Evolutionary conservation across 345 rosid species (phyloP), one percentile per base, ranked within the genome.

Genomic region (Firmiana major): DNA sequence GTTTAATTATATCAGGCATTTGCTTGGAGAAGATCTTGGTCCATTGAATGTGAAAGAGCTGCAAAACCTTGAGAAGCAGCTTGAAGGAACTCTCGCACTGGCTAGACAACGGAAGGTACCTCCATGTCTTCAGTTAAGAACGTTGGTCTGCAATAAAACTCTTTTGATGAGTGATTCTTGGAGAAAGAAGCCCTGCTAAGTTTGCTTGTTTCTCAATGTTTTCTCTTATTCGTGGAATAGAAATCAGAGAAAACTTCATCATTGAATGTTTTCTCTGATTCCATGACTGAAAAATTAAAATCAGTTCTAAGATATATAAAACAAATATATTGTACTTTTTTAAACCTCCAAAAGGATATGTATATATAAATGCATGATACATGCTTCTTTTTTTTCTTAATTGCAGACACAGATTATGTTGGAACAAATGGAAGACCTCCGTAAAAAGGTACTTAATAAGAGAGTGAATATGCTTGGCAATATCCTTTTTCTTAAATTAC

Each of bases 11-110:
- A 7, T 69, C 58, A 69, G 98, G 91, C 88, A 90, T 86, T 87
- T 93, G 90, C 97, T 93, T 68, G 98, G 98, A 81, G 97, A 91
- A 81, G 92, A 93, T 84, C 91, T 93, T 64, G 94, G 92, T 63
- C 90, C 92, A 6, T 75, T 93, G 81, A 89, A 77, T 60, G 88
- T 91, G 68, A 93, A 90, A 76, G 92, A 93, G 83, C 83, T 93
- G 21, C 90, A 86, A 78, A 84, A 86, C 73, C 90, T 93, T 34
- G 98, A 93, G 90, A 91, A 87, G 73, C 94, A 91, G 73, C 93
- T 93, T 31, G 97, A 93, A 85, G 87, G 86, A 31, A 91, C 97
- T 79, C 93, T 91, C 71, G 83, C 91, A 7, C 68, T 86, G 13
- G 89, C 97, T 42, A 86, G 98, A 84, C 94, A 90, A 68, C 86